A percentile compares a stretch with the other conserved stretches of the same genome.
Evolutionary conservation across 1,284 basidiomycete genomes (phyloP).

Genomic region (Stereum hirsutum): DNA sequence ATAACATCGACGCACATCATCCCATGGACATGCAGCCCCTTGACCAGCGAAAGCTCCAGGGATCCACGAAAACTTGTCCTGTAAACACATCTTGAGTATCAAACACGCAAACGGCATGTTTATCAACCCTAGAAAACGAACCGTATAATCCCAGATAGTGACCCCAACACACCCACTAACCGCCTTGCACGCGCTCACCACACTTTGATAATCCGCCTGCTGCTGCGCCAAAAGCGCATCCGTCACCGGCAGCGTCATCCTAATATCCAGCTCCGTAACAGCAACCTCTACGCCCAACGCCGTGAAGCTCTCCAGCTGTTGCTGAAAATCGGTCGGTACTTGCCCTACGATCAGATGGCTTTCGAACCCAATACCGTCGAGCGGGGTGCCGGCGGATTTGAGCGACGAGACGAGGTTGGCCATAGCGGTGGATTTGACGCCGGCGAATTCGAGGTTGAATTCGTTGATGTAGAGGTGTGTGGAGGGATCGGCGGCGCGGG

Average conservation of each 20-base stretch:
- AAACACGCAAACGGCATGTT: too few relatives aligned
- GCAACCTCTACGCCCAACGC: constrained; percentile 45
- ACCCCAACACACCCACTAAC: constrained; percentile 35
- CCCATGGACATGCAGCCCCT: constrained; percentile 26
- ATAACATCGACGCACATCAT: constrained; percentile 15
- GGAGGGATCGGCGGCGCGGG: constrained; percentile 34
- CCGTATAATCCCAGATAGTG: constrained; percentile 41
- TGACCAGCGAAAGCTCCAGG: constrained; percentile 24
- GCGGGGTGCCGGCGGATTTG: constrained; percentile 30
- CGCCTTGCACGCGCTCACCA: constrained; percentile 33
- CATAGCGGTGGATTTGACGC: constrained; percentile 34
- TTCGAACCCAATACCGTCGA: constrained; percentile 42
- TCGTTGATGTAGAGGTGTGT: constrained; percentile 41
- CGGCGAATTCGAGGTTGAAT: constrained; percentile 37
- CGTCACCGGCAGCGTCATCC: constrained; percentile 42
- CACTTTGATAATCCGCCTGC: constrained; percentile 35
- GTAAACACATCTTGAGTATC: too few relatives aligned
- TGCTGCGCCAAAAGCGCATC: constrained; percentile 36
- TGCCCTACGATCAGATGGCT: constrained; percentile 41
- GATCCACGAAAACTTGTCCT: constrained; percentile 26
- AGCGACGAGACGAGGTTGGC: constrained; percentile 34
- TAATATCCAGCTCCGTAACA: constrained; percentile 46
- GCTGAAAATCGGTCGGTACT: constrained; percentile 27
- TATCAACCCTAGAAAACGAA: background rate
- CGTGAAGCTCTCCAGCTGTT: constrained; percentile 35